These are phyloP conservation scores for Lathyrus aphaca DNA, from an alignment of 306 rosid genomes.

Conservation along the genomic window DNA sequence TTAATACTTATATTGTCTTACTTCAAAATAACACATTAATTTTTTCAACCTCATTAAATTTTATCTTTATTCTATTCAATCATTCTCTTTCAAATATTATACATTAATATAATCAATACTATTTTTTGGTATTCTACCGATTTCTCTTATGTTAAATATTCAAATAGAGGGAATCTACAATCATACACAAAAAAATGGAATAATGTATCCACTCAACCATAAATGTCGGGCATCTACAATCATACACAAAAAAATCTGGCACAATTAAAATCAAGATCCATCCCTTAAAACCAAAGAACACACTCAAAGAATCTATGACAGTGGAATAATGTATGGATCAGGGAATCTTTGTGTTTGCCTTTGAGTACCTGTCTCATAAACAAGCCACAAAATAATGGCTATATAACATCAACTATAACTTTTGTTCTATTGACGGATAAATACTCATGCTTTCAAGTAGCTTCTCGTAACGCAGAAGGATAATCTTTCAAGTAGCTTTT, in stretches of 20 bases:
- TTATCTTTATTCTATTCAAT: too few species aligned
- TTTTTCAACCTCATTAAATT: too few species aligned
- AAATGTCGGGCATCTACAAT: conserved; percentile 8
- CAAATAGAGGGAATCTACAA: too few species aligned
- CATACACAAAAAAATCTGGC: neutral
- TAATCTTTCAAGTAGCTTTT: conserved; percentile 61
- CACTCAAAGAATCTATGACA: neutral
- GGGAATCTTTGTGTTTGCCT: neutral
- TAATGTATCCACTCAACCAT: neutral
- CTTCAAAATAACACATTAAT: too few species aligned
- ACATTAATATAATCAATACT: too few species aligned
- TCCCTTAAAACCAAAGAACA: conserved; percentile 8
- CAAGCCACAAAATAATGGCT: conserved; percentile 24
- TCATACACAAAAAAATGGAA: too few species aligned
- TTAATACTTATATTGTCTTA: too few species aligned
- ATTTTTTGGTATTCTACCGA: too few species aligned
- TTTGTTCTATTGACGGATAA: conserved; percentile 9
- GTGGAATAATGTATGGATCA: neutral
- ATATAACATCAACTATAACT: conserved; percentile 20
- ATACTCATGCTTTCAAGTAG: conserved; percentile 24
- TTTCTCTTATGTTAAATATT: too few species aligned
- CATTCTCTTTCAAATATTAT: too few species aligned
- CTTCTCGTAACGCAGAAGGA: conserved; percentile 12
- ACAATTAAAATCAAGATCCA: conserved; percentile 13
- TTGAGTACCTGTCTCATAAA: conserved; percentile 1